These are phyloP conservation scores for Cryptosporidium ryanae DNA, from an alignment of 169 alveolate genomes.

Conservation along the genomic window DNA sequence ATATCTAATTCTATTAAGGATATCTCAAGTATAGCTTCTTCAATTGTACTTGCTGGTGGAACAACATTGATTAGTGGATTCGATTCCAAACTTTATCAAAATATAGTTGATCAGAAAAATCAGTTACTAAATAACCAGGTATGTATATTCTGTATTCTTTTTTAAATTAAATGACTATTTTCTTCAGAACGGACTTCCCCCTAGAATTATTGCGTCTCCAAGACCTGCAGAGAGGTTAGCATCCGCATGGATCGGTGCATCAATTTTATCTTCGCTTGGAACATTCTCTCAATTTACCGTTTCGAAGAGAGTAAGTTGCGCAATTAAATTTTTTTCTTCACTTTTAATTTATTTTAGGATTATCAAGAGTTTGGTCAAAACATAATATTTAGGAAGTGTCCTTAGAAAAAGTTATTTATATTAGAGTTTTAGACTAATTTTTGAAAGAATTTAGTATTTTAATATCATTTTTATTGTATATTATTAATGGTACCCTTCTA, in stretches of 20 bases:
- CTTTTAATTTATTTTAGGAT: constrained; percentile 19
- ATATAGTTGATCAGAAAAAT: constrained; percentile 39
- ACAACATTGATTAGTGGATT: constrained; percentile 62
- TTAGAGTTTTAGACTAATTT: no score
- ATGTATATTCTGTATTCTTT: not conserved
- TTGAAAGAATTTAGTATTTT: no score
- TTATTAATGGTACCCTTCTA: not conserved
- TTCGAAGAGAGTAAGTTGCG: constrained; percentile 51
- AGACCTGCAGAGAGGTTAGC: constrained; percentile 54
- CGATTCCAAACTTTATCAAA: constrained; percentile 45
- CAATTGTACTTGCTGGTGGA: constrained; percentile 62
- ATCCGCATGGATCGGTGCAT: constrained; percentile 75
- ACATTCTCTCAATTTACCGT: constrained; percentile 70
- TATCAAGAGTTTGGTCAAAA: constrained; percentile 59
- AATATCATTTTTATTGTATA: no score
- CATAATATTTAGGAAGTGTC: constrained; percentile 34
- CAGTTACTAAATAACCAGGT: constrained; percentile 13
- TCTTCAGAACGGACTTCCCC: constrained; percentile 14
- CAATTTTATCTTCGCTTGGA: constrained; percentile 64
- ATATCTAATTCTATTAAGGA: constrained; percentile 14
- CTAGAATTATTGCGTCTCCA: constrained; percentile 68
- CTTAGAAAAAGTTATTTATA: not conserved
- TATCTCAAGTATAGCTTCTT: constrained; percentile 26
- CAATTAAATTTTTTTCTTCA: not conserved
- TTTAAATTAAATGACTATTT: not conserved